A percentile compares a stretch with the other conserved stretches of the same genome.
Evolutionary conservation across 1,139 yeast genomes (phyloP).

Genomic region (Suhomyces guaymorum): DNA sequence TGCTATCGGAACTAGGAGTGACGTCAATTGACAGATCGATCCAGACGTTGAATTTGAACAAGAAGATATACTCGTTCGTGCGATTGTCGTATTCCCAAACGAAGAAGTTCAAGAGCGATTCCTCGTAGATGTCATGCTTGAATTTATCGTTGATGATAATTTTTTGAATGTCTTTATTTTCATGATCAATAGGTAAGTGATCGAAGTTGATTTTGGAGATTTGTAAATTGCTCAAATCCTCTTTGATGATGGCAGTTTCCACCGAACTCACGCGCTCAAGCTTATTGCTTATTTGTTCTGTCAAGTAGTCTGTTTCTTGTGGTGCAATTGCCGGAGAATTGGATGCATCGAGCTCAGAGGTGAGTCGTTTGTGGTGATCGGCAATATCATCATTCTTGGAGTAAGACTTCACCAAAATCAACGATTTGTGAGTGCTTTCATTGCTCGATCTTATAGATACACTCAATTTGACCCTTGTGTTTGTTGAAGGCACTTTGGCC

Average conservation of each 20-base stretch:
- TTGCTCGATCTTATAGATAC: conserved; percentile 23
- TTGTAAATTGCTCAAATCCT: conserved; percentile 11
- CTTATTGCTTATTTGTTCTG: not conserved
- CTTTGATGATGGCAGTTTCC: conserved; percentile 4
- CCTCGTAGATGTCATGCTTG: conserved; percentile 19
- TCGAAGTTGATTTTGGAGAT: conserved; percentile 31
- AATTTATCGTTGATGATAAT: conserved; percentile 36
- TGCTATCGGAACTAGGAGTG: no score
- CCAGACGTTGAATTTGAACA: conserved; percentile 36
- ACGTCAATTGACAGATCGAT: no score
- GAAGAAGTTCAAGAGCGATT: conserved; percentile 28
- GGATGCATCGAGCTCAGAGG: not conserved
- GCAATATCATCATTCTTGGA: conserved; percentile 15
- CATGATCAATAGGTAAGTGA: conserved; percentile 29
- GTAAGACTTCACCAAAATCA: conserved; percentile 31
- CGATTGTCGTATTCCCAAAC: conserved; percentile 30
- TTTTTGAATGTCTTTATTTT: conserved; percentile 22
- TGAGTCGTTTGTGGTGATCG: conserved; percentile 10
- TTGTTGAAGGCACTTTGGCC: conserved; percentile 25
- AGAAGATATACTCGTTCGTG: conserved; percentile 20
- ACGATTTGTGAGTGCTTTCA: conserved; percentile 17
- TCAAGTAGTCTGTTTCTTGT: not conserved
- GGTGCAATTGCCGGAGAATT: not conserved
- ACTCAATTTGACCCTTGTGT: conserved; percentile 29
- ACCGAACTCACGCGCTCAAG: conserved; percentile 2